A percentile compares a stretch with the other conserved stretches of the same genome.
phyloP scores from a whole-genome alignment of 2,329 filamentous ascomycete genomes.

The Colletotrichum sojae region DNA sequence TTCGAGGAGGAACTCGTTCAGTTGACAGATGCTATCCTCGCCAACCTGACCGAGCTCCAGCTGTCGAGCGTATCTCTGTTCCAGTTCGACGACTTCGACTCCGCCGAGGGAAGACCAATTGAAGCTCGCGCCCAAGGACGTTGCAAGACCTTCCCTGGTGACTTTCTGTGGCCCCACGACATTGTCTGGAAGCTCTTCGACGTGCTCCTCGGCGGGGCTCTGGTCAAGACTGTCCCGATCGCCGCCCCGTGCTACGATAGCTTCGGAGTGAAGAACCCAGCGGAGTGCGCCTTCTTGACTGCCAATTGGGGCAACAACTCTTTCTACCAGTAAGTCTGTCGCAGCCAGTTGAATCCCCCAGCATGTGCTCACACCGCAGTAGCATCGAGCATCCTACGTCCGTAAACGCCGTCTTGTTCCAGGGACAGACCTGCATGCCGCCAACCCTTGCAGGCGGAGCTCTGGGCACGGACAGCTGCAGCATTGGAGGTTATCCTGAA shows the following conservation, averaged over 20 bases:
- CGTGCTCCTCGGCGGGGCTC: conserved; percentile 47
- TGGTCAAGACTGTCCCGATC: conserved; percentile 49
- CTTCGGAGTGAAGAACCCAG: conserved; percentile 45
- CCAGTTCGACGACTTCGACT: conserved; percentile 43
- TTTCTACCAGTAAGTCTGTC: neutral
- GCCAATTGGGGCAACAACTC: conserved; percentile 3
- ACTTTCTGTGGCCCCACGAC: conserved; percentile 46
- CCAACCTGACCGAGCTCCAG: conserved; percentile 47
- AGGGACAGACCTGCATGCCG: conserved; percentile 27
- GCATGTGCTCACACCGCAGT: conserved; percentile 36
- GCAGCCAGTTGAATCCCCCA: neutral
- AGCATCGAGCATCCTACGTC: conserved; percentile 45
- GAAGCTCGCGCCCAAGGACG: neutral
- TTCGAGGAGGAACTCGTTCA: conserved; percentile 44
- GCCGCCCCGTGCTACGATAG: conserved; percentile 49
- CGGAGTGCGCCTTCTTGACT: conserved; percentile 46
- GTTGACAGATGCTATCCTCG: conserved; percentile 51
- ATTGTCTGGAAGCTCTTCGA: conserved; percentile 51
- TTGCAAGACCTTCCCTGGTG: conserved; percentile 52
- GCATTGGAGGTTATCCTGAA: neutral
- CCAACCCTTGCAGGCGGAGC: neutral
- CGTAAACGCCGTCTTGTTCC: conserved; percentile 42
- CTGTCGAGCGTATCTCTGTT: conserved; percentile 50
- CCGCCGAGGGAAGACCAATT: neutral
- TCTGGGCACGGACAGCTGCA: neutral